A percentile compares a stretch with the other conserved stretches of the same genome.
Evolutionary conservation across 1,284 basidiomycete genomes (phyloP).

Genomic region (Rhodotorula sp.): DNA sequence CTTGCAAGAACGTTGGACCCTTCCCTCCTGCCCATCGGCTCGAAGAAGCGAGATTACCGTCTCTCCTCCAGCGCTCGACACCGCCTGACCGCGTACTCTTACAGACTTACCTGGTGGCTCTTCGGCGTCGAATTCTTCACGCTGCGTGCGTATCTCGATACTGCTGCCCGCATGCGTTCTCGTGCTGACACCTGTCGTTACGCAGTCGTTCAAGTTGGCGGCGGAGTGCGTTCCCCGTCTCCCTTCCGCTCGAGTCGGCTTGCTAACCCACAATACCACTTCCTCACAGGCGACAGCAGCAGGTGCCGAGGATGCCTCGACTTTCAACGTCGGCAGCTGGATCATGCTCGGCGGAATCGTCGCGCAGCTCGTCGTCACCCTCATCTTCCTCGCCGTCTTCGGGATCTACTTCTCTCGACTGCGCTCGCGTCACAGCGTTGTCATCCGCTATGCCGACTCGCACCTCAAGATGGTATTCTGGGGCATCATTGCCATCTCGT

Average conservation of each 20-base stretch:
- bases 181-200: too few relatives aligned
- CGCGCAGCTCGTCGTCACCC: constrained; percentile 1
- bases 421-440: too few relatives aligned
- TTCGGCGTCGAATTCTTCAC: constrained; percentile 1
- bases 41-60: neutral
- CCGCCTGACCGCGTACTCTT: too few relatives aligned
- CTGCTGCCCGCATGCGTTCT: neutral
- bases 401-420: neutral
- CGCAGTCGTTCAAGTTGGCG: constrained; percentile 1
- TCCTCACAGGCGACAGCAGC: neutral
- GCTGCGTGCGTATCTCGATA: neutral
- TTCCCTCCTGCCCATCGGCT: neutral
- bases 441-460: neutral
- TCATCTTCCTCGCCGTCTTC: constrained; percentile 1
- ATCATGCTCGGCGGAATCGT: constrained; percentile 9
- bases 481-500: neutral
- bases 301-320: neutral
- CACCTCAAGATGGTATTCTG: neutral
- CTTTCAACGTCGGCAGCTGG: constrained; percentile 2
- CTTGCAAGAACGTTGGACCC: neutral
- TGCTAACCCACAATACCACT: too few relatives aligned
- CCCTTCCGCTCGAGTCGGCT: too few relatives aligned
- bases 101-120: neutral
- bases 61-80: neutral
- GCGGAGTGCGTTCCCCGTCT: neutral